Conservation (phyloP, 495 filamentous ascomycete genomes). For the Xanthoparmelia taractica region DNA sequence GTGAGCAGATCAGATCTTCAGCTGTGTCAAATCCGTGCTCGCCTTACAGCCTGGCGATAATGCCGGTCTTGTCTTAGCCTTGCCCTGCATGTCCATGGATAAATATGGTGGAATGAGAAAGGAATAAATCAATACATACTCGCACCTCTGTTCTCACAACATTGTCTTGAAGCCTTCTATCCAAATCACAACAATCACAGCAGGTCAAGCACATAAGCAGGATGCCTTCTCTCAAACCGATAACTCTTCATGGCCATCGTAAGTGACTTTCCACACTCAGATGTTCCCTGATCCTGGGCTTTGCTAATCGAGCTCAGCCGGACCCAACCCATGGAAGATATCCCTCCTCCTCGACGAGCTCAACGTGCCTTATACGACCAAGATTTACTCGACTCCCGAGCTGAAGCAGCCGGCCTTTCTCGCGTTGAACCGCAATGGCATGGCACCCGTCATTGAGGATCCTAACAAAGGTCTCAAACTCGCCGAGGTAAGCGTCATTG, state of each 20-base stretch:
- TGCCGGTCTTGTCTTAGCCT: neutral
- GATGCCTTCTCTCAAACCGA: constrained; percentile 5
- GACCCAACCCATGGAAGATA: constrained; percentile 46
- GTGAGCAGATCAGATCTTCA: neutral
- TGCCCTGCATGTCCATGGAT: neutral
- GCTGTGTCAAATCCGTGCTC: neutral
- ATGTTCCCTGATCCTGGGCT: neutral
- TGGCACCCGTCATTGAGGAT: constrained; percentile 50
- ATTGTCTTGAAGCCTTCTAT: neutral
- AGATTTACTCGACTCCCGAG: constrained; percentile 33
- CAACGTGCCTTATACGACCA: constrained; percentile 29
- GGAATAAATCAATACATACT: neutral
- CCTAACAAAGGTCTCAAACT: constrained; percentile 44
- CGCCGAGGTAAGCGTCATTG: constrained; percentile 6
- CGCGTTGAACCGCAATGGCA: constrained; percentile 56
- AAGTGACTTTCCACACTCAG: neutral
- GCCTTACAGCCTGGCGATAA: neutral
- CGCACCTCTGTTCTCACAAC: neutral
- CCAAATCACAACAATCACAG: too few species aligned
- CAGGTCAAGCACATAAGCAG: neutral
- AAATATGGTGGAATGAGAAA: neutral
- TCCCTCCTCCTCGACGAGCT: constrained; percentile 41
- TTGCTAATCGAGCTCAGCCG: constrained; percentile 13
- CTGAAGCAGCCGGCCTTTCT: constrained; percentile 44
- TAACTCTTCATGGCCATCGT: constrained; percentile 13